phyloP scores from a whole-genome alignment of 371 early-diverging fungal genomes.

The Chytridiales sp. region DNA sequence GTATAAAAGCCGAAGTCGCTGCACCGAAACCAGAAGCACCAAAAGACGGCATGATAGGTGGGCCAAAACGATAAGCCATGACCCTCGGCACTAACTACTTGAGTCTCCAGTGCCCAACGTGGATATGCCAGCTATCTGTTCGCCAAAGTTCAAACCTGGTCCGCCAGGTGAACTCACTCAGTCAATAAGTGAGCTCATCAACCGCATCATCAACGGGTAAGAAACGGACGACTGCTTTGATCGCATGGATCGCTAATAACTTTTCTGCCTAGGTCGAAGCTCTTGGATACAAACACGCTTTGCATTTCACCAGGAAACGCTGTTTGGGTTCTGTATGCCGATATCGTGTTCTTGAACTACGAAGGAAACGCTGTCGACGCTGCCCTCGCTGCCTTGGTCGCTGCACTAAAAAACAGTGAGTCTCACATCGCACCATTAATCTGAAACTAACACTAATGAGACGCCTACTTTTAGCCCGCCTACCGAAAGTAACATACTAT shows the following conservation, averaged over 20 bases:
- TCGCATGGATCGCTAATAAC: constrained; percentile 7
- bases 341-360: constrained; percentile 85
- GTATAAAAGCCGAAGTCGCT: constrained; percentile 92
- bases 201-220: constrained; percentile 67
- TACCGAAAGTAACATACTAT: constrained; percentile 63
- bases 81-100: neutral
- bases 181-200: constrained; percentile 74
- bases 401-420: constrained; percentile 71
- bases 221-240: constrained; percentile 3
- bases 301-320: constrained; percentile 83
- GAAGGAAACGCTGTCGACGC: constrained; percentile 93
- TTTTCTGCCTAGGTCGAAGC: constrained; percentile 42
- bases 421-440: neutral
- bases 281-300: constrained; percentile 69
- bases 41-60: constrained; percentile 75
- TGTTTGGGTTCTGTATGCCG: constrained; percentile 87
- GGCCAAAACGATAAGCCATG: neutral
- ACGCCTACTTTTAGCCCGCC: constrained; percentile 46
- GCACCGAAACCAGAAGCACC: constrained; percentile 64
- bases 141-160: constrained; percentile 80
- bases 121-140: constrained; percentile 85
- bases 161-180: constrained; percentile 85
- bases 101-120: constrained; percentile 76
- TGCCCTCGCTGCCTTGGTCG: constrained; percentile 69
- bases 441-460: neutral